Percentiles rank a stretch among this genome's conserved stretches.
Evolutionary conservation across 2,329 filamentous ascomycete species (phyloP).

Genomic region (Colletotrichum gloeosporioides): DNA sequence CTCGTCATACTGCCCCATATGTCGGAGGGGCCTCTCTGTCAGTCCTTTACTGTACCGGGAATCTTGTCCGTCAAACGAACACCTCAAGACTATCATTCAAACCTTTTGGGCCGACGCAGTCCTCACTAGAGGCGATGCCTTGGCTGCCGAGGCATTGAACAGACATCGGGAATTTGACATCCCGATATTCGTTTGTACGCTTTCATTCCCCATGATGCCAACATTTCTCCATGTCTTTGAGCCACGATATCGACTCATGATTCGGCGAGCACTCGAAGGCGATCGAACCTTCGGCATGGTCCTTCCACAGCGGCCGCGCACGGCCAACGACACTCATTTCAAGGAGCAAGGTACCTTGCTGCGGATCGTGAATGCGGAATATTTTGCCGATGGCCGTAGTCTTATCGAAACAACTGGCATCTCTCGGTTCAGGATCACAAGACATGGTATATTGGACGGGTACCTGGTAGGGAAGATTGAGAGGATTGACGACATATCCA

Average conservation of each 20-base stretch:
- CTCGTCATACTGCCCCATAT: slow-evolving; percentile 80
- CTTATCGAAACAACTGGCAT: slow-evolving; percentile 79
- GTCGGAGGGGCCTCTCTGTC: slow-evolving; percentile 68
- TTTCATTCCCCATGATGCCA: slow-evolving; percentile 82
- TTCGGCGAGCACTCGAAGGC: slow-evolving; percentile 76
- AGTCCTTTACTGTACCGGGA: slow-evolving; percentile 46
- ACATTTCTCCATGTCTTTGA: slow-evolving; percentile 93
- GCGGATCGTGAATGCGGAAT: slow-evolving; percentile 75
- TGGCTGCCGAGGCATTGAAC: slow-evolving; percentile 62
- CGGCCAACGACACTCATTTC: slow-evolving; percentile 49
- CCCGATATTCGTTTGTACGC: slow-evolving; percentile 81
- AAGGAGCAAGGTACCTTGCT: slow-evolving; percentile 80
- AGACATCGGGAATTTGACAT: slow-evolving; percentile 64
- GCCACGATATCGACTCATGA: slow-evolving; percentile 90
- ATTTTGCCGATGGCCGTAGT: slow-evolving; percentile 81
- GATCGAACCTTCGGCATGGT: slow-evolving; percentile 87
- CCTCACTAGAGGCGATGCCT: slow-evolving; percentile 58
- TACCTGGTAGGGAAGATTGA: slow-evolving; percentile 80
- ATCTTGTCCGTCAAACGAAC: slow-evolving; percentile 62
- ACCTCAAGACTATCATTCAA: slow-evolving; percentile 67
- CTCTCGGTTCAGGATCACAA: slow-evolving; percentile 76
- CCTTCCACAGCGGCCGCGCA: slow-evolving; percentile 64
- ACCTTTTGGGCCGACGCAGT: slow-evolving; percentile 74
- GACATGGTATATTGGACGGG: slow-evolving; percentile 71
- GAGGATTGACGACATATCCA: slow-evolving; percentile 79